phyloP scores from a whole-genome alignment of 2,329 filamentous ascomycete genomes.

The Epichloe sibirici region DNA sequence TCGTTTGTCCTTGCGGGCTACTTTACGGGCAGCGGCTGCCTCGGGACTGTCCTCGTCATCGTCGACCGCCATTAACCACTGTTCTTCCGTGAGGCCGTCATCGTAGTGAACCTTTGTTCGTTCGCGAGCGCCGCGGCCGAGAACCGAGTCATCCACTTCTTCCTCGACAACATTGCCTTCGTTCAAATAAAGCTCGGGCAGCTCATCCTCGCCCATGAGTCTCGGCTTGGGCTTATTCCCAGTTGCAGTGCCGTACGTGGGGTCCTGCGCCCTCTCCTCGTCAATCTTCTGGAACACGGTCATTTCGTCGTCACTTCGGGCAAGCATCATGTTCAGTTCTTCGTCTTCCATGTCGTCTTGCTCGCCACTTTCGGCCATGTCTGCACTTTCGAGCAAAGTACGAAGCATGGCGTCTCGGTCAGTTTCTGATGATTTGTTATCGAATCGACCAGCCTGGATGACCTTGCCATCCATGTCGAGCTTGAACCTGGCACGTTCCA shows the following conservation, averaged over 20 bases:
- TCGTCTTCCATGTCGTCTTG: constrained; percentile 99
- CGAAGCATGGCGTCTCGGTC: constrained; percentile 95
- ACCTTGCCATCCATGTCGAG: constrained; percentile 99
- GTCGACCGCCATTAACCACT: constrained; percentile 97
- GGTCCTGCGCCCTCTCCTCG: constrained; percentile 53
- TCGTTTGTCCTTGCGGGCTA: constrained; percentile 70
- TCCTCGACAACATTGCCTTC: constrained; percentile 75
- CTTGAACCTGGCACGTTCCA: constrained; percentile 94
- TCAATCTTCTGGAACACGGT: constrained; percentile 72
- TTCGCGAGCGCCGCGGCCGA: constrained; percentile 87
- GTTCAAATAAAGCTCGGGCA: constrained; percentile 86
- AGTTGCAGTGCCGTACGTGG: constrained; percentile 56
- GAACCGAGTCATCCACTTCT: constrained; percentile 60
- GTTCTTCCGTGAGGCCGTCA: constrained; percentile 94
- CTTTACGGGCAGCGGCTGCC: constrained; percentile 81
- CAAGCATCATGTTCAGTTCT: constrained; percentile 88
- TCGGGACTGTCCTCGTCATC: constrained; percentile 92
- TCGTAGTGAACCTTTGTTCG: constrained; percentile 91
- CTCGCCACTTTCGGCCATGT: constrained; percentile 55
- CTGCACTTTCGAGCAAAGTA: constrained; percentile 78
- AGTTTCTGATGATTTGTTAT: constrained; percentile 97
- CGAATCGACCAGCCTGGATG: constrained; percentile 97
- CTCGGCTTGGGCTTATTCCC: constrained; percentile 57
- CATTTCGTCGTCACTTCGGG: constrained; percentile 74
- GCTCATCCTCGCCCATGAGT: constrained; percentile 74